Evolutionary conservation across 352 stramenopile species (phyloP).

Genomic region (Blastocystis sp.): DNA sequence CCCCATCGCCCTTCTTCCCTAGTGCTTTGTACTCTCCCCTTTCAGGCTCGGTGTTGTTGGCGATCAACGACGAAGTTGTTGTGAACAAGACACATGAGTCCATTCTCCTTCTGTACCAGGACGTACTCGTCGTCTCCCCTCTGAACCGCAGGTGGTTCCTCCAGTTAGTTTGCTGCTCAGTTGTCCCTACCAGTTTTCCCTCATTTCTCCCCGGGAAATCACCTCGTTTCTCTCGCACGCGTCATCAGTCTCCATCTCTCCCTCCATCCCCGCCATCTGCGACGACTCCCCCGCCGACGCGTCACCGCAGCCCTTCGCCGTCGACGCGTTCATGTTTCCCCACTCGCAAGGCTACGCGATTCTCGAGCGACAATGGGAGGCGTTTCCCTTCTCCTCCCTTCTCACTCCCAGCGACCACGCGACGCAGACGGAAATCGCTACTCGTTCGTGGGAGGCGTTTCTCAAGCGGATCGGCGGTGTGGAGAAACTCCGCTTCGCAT

Average conservation of each 20-base stretch:
- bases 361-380: background rate
- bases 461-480: background rate
- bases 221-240: background rate
- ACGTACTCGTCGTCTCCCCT: background rate
- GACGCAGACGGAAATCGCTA: background rate
- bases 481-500: background rate
- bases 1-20: background rate
- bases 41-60: background rate
- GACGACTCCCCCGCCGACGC: background rate
- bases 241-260: background rate
- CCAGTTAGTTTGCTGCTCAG: background rate
- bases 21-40: background rate
- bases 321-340: conserved; percentile 19
- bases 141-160: background rate
- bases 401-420: background rate
- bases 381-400: background rate
- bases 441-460: background rate
- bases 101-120: background rate
- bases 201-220: background rate
- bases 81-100: conserved; percentile 3
- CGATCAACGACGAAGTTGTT: conserved; percentile 12
- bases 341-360: conserved; percentile 7
- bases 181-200: background rate
- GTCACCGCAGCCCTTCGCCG: background rate
- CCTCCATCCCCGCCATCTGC: background rate